Base-by-base conservation (phyloP, 305 asterid genomes). In the Nicotiana rustica region DNA sequence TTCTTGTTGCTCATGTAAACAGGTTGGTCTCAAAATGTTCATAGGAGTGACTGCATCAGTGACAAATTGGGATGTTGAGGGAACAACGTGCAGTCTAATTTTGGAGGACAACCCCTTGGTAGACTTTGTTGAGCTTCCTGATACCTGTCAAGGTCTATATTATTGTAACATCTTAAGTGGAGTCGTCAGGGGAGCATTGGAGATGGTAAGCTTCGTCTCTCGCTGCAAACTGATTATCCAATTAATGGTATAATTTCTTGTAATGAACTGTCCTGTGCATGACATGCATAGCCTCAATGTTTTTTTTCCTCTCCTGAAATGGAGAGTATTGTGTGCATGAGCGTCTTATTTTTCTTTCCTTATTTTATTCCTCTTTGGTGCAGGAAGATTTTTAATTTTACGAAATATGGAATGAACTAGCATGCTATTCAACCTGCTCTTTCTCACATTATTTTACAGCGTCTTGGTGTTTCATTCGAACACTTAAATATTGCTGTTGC, bases 21-120 rank as follows among this genome's bases (percentile, higher is more conserved):
- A 96, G 98, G 98, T 96, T 56, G 97, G 97, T 70, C 92, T 96
- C 85, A 96, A 96, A 89, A 94, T 96, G 99, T 94, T 96, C 91
- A 85, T 94, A 71, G 98, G 99, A 68, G 93, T 96, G 77, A 90
- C 97, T 83, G 98, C 98, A 78, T 87, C 97, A 17, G 98, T 96
- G 81, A 84, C 92, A 75, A 94, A 94, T 84, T 96, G 99, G 98
- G 97, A 94, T 73, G 69, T 93, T 10, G 99, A 96, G 77, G 98
- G 99, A 80, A 94, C 98, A 84, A 91, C 97, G 21, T 96, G 99
- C 92, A 92, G 99, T 85, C 85, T 96, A 47, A 92, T 96, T 83
- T 84, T 94, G 90, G 99, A 96, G 81, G 99, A 96, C 81, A 96
- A 96, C 88, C 99, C 98, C 31, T 88, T 96, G 81, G 98, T 94